Conservation (phyloP, 768 basidiomycete species). For the Lactarius hatsudake region DNA sequence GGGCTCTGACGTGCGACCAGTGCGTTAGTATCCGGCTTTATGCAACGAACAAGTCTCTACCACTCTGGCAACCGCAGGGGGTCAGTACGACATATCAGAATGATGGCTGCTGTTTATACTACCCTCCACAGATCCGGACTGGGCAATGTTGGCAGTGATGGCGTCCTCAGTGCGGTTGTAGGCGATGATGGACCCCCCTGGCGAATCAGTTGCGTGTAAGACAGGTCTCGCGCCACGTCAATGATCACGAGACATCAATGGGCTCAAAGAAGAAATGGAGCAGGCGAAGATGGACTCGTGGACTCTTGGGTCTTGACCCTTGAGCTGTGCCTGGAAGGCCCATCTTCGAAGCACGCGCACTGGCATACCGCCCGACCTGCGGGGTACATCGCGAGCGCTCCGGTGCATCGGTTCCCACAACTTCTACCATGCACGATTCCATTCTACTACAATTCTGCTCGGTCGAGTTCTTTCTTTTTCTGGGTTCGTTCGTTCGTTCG, state of each 20-base stretch:
- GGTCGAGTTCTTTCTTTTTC: slow-evolving; percentile 9
- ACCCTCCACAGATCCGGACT: neutral
- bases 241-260: slow-evolving; percentile 9
- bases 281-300: slow-evolving; percentile 13
- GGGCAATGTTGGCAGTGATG: slow-evolving; percentile 4
- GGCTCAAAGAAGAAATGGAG: slow-evolving; percentile 2
- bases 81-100: neutral
- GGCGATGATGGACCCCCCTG: slow-evolving; percentile 13
- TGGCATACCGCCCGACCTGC: slow-evolving; percentile 2
- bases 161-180: slow-evolving; percentile 9
- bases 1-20: neutral
- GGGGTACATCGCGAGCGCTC: slow-evolving; percentile 17
- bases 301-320: slow-evolving; percentile 8
- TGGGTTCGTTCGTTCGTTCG: slow-evolving; percentile 6
- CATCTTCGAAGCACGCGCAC: slow-evolving; percentile 9
- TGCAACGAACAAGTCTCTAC: neutral
- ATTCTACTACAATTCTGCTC: slow-evolving; percentile 12
- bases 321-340: neutral
- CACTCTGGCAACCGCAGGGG: neutral
- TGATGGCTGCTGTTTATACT: neutral
- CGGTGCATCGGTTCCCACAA: slow-evolving; percentile 1
- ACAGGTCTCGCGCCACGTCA: slow-evolving; percentile 11
- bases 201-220: slow-evolving; percentile 15
- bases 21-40: neutral
- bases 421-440: slow-evolving; percentile 16